Conservation (phyloP, 2,329 filamentous ascomycete genomes). For the Talaromyces sp. region DNA sequence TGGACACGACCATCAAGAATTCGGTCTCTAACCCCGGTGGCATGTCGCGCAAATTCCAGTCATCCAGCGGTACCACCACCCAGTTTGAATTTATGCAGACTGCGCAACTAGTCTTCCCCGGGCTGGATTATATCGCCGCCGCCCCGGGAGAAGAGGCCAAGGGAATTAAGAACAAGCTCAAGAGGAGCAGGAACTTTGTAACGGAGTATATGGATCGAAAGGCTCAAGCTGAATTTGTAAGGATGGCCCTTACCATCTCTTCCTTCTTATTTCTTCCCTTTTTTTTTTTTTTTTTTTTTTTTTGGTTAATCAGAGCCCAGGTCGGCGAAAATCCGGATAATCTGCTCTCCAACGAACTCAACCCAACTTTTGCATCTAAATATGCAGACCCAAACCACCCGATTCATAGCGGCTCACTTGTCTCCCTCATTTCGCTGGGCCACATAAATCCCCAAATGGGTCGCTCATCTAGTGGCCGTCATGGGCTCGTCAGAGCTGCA, state of each 20-base stretch:
- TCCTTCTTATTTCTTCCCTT: neutral
- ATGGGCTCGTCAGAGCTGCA: neutral
- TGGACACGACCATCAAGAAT: neutral
- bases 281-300: no score
- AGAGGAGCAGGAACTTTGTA: constrained; percentile 3
- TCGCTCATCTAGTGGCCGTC: neutral
- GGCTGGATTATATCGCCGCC: constrained; percentile 27
- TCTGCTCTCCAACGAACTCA: neutral
- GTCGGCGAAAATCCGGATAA: constrained; percentile 4
- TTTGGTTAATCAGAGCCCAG: neutral
- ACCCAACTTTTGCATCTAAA: constrained; percentile 5
- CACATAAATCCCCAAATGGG: neutral
- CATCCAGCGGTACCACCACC: constrained; percentile 33
- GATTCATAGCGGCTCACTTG: constrained; percentile 2
- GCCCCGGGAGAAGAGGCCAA: constrained; percentile 14
- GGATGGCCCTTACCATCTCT: neutral
- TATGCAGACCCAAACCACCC: constrained; percentile 9
- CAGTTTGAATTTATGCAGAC: constrained; percentile 36
- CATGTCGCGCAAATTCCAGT: constrained; percentile 19
- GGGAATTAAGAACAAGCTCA: constrained; percentile 5
- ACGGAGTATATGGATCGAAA: constrained; percentile 7
- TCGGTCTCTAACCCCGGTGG: neutral
- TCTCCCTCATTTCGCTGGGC: neutral
- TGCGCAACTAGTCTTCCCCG: constrained; percentile 47
- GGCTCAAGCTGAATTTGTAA: constrained; percentile 8